phyloP scores from a whole-genome alignment of 768 basidiomycete genomes.

The Suillus ampliporus region DNA sequence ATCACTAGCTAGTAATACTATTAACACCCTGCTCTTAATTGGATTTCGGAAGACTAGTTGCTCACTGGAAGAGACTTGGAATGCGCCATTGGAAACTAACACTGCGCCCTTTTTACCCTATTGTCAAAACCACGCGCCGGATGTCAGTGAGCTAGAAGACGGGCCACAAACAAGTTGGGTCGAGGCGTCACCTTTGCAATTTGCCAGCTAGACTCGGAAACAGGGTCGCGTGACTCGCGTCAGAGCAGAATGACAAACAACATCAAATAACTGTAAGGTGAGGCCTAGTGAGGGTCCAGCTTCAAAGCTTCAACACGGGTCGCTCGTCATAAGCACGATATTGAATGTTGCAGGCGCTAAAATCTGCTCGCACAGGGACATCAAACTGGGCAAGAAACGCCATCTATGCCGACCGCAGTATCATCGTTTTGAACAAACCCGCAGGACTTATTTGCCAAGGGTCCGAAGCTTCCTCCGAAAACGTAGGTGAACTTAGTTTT shows the following conservation, averaged over 20 bases:
- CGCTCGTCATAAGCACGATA: neutral
- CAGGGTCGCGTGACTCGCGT: no score
- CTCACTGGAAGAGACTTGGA: neutral
- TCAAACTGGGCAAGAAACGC: conserved; percentile 38
- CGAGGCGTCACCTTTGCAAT: no score
- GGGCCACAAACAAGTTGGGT: no score
- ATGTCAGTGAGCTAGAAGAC: no score
- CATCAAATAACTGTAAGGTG: neutral
- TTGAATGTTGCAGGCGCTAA: conserved; percentile 8
- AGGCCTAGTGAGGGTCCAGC: no score
- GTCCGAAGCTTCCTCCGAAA: conserved; percentile 26
- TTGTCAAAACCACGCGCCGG: no score
- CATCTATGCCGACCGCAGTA: conserved; percentile 58
- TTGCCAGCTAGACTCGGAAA: no score
- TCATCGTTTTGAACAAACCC: conserved; percentile 68
- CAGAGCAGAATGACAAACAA: neutral
- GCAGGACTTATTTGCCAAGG: conserved; percentile 60
- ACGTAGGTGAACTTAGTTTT: conserved; percentile 11
- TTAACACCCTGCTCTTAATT: neutral
- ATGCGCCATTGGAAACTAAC: neutral
- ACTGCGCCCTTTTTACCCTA: no score
- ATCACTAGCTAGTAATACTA: no score
- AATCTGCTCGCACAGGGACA: conserved; percentile 14
- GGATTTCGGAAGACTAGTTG: no score
- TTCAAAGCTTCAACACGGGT: neutral